Evolutionary conservation across 495 filamentous ascomycete species (phyloP).

Genomic region (Cryomyces antarcticus): DNA sequence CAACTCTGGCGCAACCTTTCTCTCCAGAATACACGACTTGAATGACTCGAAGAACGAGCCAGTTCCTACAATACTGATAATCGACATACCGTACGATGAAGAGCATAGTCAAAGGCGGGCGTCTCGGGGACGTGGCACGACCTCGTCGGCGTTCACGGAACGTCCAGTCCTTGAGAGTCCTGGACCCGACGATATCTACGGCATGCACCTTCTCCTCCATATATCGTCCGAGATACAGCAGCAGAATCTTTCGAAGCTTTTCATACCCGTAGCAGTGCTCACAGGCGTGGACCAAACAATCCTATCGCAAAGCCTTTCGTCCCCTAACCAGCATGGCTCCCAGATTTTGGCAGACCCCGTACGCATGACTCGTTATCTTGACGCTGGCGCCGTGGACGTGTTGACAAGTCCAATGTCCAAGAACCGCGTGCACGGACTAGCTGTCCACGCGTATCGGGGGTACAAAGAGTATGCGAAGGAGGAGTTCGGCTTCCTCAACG

Average conservation of each 20-base stretch:
- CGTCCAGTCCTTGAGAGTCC: background rate
- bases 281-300: slow-evolving; percentile 9
- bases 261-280: slow-evolving; percentile 14
- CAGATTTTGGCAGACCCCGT: slow-evolving; percentile 22
- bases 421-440: slow-evolving; percentile 48
- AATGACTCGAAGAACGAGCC: slow-evolving; percentile 4
- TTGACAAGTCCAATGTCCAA: slow-evolving; percentile 53
- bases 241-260: slow-evolving; percentile 10
- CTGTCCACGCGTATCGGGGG: slow-evolving; percentile 64
- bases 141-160: slow-evolving; percentile 6
- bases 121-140: slow-evolving; percentile 12
- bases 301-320: background rate
- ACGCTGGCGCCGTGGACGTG: slow-evolving; percentile 73
- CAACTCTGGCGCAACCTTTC: slow-evolving; percentile 9
- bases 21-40: slow-evolving; percentile 12
- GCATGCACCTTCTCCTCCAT: slow-evolving; percentile 14
- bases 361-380: slow-evolving; percentile 45
- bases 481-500: slow-evolving; percentile 42
- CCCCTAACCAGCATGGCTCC: slow-evolving; percentile 9
- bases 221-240: slow-evolving; percentile 14
- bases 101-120: slow-evolving; percentile 13
- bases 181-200: slow-evolving; percentile 13
- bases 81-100: slow-evolving; percentile 18
- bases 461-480: slow-evolving; percentile 50
- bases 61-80: slow-evolving; percentile 11